Evolutionary conservation across 768 basidiomycete genomes (phyloP), one percentile per base, ranked within the genome.

Genomic region (Lactarius akahatsu): DNA sequence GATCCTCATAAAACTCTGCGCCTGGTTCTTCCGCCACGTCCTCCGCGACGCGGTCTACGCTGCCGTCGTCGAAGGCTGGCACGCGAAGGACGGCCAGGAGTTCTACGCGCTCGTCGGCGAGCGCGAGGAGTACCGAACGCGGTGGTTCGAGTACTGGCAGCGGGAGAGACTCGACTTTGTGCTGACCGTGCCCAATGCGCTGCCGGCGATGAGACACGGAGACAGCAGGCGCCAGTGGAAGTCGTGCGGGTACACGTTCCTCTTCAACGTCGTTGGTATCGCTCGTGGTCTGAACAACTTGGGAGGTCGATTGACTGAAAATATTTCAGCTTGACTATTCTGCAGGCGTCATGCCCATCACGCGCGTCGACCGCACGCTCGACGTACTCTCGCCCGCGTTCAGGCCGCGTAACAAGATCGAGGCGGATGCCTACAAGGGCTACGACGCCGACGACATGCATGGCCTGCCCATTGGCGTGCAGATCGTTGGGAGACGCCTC

Each of bases 381-480:
- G 86, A 89, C 67, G 73, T 71, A 4, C 71, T 85, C 11, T 71
- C 74, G 1, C 62, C 70, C 0, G 62, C 56, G 23, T 80, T 82
- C 66, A 76, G 72, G 57, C 70, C 74, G 0, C 77, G 81, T 62
- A 84, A 85, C 59, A 72, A 75, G 2, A 72, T 82, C 18, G 84
- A 85, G 58, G 76, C 74, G 59, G 78, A 77, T 8, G 80, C 80
- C 0, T 86, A 85, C 69, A 72, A 78, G 0, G 79, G 81, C 2
- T 91, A 90, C 60, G 81, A 89, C 59, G 80, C 84, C 1, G 76
- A 82, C 16, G 80, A 81, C 65, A 89, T 89, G 86, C 81, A 86
- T 64, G 89, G 89, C 8, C 76, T 90, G 5, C 88, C 90, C 0
- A 72, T 91, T 1, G 86, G 87, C 1, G 83, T 90, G 13, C 88